A percentile compares a stretch with the other conserved stretches of the same genome.
Conservation (phyloP, 140 eudicot species). For the Flaveria floridana region DNA sequence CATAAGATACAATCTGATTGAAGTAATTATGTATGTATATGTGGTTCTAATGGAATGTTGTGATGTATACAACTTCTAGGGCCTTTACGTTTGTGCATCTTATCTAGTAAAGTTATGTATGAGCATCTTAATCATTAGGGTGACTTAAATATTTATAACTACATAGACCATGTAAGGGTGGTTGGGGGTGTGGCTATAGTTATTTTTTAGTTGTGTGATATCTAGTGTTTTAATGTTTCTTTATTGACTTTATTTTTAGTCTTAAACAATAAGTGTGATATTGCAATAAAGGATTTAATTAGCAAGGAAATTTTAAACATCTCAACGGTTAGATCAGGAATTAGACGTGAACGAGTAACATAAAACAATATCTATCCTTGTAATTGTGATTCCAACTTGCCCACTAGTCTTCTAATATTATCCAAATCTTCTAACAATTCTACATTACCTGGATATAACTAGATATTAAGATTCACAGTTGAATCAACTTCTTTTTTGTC, state of each 20-base stretch:
- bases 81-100: neutral
- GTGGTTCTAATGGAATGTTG: neutral
- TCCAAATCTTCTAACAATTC: too few species aligned
- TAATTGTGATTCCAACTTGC: too few species aligned
- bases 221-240: neutral
- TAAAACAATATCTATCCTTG: too few species aligned
- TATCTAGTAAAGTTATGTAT: neutral
- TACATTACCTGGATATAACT: too few species aligned
- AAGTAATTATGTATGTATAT: neutral
- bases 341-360: too few species aligned
- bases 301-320: neutral
- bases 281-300: neutral
- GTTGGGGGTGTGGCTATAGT: neutral
- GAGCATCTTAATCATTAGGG: conserved; percentile 2
- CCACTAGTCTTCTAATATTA: too few species aligned
- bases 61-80: neutral
- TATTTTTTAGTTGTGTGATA: neutral
- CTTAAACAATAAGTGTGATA: neutral
- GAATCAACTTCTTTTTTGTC: too few species aligned
- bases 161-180: too few species aligned
- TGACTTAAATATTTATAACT: neutral
- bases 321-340: too few species aligned
- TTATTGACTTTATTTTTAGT: neutral
- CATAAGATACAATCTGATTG: neutral
- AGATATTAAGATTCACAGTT: too few species aligned